Base-by-base conservation (phyloP, 2,329 filamentous ascomycete genomes). In the Aspergillus arachidicola region DNA sequence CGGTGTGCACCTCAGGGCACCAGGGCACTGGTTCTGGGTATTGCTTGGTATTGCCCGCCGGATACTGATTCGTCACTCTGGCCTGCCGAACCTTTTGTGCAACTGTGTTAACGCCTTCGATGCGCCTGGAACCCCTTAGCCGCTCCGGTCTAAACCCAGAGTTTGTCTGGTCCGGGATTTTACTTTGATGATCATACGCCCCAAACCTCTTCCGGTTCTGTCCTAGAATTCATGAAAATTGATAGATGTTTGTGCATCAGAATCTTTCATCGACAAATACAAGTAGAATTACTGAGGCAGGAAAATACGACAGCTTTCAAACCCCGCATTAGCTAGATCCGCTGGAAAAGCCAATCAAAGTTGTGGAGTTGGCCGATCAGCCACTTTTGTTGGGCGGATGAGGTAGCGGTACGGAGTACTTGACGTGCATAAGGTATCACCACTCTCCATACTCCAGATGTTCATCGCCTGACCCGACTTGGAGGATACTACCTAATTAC, bases 1-100 rank as follows among this genome's bases (percentile, higher is more conserved):
- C 60, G 64, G 62, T 66, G 60, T 66, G 59, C 55, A 54, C 54
- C 26, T 28, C 59, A 53, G 23, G 14, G 59, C 55, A 54, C 54
- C 59, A 53, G 23, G 14, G 55, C 54, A 38, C 59, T 61, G 59
- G 59, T 58, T 51, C 62, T 32, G 57, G 51, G 60, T 62, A 59
- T 63, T 63, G 62, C 59, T 64, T 62, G 57, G 63, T 64, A 64
- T 19, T 38, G 11, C 28, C 57, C 10, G 21, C 32, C 12, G 16
- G 28, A 2, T 2, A 38, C 14, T 55, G 57, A 51, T 53, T 59
- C 41, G 53, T 62, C 61, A 28, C 32, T 36, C 19, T 54, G 23
- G 6, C 32, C 34, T 38, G 32, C 51, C 51, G 30, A 55, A 55
- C n/a, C 28, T 28, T 21, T 14, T 38, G 51, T 55, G 30, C 12